These are phyloP conservation scores for Neophaeococcomyces aloes DNA, from an alignment of 2,329 filamentous ascomycete species.

Conservation along the genomic window DNA sequence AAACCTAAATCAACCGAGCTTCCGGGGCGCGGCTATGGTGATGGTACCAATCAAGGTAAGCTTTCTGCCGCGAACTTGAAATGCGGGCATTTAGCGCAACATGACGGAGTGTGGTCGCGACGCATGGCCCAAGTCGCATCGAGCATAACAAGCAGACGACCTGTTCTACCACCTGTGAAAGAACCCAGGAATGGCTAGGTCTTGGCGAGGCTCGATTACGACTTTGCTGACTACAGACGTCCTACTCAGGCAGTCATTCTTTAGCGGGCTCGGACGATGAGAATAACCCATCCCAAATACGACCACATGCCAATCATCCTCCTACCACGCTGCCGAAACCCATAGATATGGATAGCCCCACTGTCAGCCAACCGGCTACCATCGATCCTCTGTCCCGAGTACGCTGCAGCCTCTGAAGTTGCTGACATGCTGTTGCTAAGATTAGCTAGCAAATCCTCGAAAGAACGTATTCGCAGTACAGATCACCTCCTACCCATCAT, in stretches of 20 bases:
- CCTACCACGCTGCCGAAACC: not conserved
- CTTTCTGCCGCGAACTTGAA: not conserved
- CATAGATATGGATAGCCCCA: constrained; percentile 6
- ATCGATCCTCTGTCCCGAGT: constrained; percentile 13
- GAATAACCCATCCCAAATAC: not conserved
- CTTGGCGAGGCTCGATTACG: too few relatives aligned
- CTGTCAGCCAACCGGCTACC: not conserved
- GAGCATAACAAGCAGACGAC: too few relatives aligned
- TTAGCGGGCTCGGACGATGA: not conserved
- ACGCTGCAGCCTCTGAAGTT: not conserved
- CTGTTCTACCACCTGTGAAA: too few relatives aligned
- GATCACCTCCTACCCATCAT: constrained; percentile 1
- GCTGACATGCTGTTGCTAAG: not conserved
- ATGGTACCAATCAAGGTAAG: not conserved
- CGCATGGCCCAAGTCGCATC: too few relatives aligned
- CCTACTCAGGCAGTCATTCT: too few relatives aligned
- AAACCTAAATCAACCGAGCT: not conserved
- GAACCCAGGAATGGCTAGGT: too few relatives aligned
- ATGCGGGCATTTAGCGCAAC: constrained; percentile 3
- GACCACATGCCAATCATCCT: not conserved
- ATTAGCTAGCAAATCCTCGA: constrained; percentile 9
- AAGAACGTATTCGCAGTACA: constrained; percentile 9
- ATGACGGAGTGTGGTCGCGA: not conserved
- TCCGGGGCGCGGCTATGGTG: not conserved
- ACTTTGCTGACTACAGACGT: too few relatives aligned